phyloP scores from a whole-genome alignment of 805 yeast genomes.

The Isabelozyma heimii region DNA sequence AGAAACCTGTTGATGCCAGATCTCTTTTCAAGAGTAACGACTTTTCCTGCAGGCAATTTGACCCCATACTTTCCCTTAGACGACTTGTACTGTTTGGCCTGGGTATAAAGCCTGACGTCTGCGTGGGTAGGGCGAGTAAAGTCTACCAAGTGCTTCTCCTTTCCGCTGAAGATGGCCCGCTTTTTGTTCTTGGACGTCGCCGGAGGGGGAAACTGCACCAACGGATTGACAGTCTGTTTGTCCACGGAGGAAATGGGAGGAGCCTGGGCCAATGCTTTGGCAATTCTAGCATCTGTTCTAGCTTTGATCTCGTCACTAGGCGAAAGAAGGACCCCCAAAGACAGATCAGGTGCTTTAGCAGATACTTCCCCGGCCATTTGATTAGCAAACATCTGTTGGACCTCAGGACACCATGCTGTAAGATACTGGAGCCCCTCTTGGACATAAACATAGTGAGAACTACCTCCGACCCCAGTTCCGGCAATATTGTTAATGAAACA shows the following conservation, averaged over 20 bases:
- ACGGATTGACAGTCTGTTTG: conserved; percentile 21
- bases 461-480: conserved; percentile 24
- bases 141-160: conserved; percentile 27
- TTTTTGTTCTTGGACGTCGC: conserved; percentile 20
- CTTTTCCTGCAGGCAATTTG: conserved; percentile 6
- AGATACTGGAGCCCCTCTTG: conserved; percentile 29
- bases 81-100: conserved; percentile 11
- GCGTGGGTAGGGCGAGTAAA: conserved; percentile 21
- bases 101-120: conserved; percentile 13
- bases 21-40: conserved; percentile 5
- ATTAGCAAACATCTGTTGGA: conserved; percentile 15
- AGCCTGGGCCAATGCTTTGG: conserved; percentile 6
- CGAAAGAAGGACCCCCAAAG: no score
- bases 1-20: conserved; percentile 29
- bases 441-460: conserved; percentile 29
- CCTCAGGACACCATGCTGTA: conserved; percentile 33
- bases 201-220: conserved; percentile 29
- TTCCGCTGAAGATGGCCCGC: conserved; percentile 21
- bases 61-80: conserved; percentile 20
- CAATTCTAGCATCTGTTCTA: conserved; percentile 13
- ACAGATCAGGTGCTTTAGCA: conserved; percentile 1
- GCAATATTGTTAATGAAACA: conserved; percentile 22
- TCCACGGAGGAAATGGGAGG: not conserved
- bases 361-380: conserved; percentile 1
- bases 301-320: conserved; percentile 9